phyloP scores from a whole-genome alignment of 768 basidiomycete genomes.

The Rhodosporidiobolus odoratus region DNA sequence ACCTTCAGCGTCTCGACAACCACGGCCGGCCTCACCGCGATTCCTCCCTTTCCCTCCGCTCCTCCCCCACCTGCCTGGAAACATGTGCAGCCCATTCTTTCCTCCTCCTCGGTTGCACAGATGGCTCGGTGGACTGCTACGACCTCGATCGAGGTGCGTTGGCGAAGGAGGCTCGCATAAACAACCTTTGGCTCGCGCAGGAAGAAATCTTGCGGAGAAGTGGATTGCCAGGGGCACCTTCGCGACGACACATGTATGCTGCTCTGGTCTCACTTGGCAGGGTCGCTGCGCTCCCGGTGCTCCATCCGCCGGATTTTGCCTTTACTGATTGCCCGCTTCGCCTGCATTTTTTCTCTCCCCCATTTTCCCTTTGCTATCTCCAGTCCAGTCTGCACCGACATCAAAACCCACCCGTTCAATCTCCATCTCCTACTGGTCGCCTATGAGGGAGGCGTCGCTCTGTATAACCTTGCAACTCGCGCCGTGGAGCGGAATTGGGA shows the following conservation, averaged over 20 bases:
- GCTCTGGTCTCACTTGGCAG: no score
- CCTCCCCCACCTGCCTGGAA: conserved; percentile 54
- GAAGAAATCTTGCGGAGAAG: conserved; percentile 57
- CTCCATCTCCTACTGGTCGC: conserved; percentile 41
- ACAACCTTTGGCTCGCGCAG: conserved; percentile 70
- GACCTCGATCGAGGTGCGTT: conserved; percentile 65
- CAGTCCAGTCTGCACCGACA: conserved; percentile 37
- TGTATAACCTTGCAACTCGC: conserved; percentile 48
- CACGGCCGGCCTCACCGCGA: conserved; percentile 34
- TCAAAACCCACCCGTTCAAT: conserved; percentile 40
- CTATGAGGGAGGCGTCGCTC: conserved; percentile 48
- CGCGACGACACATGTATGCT: conserved; percentile 30
- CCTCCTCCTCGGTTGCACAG: conserved; percentile 58
- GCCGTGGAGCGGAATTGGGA: conserved; percentile 58
- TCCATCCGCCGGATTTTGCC: no score
- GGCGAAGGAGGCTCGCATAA: conserved; percentile 60
- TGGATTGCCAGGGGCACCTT: conserved; percentile 44
- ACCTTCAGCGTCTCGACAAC: conserved; percentile 36
- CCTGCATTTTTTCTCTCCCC: not conserved
- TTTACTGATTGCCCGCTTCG: no score
- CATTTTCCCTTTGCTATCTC: not conserved
- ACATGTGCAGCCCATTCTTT: conserved; percentile 68
- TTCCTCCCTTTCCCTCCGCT: conserved; percentile 35
- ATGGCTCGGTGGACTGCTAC: conserved; percentile 65
- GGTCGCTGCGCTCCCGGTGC: no score